Evolutionary conservation across 2,329 filamentous ascomycete species (phyloP), one percentile per base, ranked within the genome.

Genomic region (Whalleya microplaca): DNA sequence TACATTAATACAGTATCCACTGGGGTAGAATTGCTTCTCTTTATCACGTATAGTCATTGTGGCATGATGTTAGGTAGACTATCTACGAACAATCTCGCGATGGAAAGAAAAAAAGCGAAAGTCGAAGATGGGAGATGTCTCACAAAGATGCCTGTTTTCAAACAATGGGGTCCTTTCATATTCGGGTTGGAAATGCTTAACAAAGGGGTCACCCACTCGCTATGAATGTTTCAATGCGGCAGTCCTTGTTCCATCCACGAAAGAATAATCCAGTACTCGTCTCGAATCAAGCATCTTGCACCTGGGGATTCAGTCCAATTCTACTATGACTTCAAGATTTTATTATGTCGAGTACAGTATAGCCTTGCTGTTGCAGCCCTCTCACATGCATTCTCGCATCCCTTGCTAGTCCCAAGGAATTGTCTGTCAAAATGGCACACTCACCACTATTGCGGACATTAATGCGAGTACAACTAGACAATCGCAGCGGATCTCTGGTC

Each of bases 401-500:
- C 32, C 1, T 23, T 8, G n/a, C 19, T 14, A 27, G 20, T 7
- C 19, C 7, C 29, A 41, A 8, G 8, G 16, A 47, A 14, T 47
- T 19, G 2, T 19, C 21, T 19, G 2, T 19, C 21, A 40, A 47
- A 41, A 63, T 63, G 61, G 48, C 58, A 20, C 56, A 63, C n/a
- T 63, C 61, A 27, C 61, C 58, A 20, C 56, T 63, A 23, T 32
- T 62, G 10, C 56, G 61, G 8, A 61, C 61, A 7, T 2, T 53
- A 5, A 52, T 56, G 54, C 61, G 61, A 19, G 41, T 53, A 3
- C 54, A 23, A 19, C 41, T 63, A 9, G 61, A 63, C 41, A 48
- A 16, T 4, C 56, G 50, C 37, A 54, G 53, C 37, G 45, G 52
- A 43, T 48, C 61, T 20, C 47, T 63, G 21, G 54, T 55, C 4